These are phyloP conservation scores for Suillus ampliporus DNA, from an alignment of 768 basidiomycete species.

Conservation along the genomic window DNA sequence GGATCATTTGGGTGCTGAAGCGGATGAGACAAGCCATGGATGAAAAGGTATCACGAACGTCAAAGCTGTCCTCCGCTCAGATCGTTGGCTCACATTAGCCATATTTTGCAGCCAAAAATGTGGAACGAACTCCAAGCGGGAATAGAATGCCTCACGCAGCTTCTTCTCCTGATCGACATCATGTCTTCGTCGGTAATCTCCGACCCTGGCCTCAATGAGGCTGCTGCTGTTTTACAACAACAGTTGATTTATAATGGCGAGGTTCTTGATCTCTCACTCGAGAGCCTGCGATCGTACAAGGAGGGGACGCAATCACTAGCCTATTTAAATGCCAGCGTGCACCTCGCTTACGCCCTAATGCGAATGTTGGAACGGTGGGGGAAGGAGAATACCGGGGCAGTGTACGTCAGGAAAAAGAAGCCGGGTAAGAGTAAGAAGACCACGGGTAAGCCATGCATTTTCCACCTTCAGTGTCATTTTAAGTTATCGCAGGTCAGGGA, in stretches of 20 bases:
- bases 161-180: conserved; percentile 85
- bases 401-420: conserved; percentile 78
- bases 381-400: conserved; percentile 65
- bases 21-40: conserved; percentile 90
- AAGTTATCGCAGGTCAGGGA: conserved; percentile 38
- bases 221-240: conserved; percentile 81
- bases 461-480: conserved; percentile 13
- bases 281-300: conserved; percentile 78
- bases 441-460: conserved; percentile 44
- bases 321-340: conserved; percentile 87
- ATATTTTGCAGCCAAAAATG: conserved; percentile 71
- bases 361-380: conserved; percentile 90
- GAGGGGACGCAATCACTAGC: conserved; percentile 77
- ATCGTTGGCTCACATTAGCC: conserved; percentile 15
- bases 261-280: conserved; percentile 85
- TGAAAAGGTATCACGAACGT: conserved; percentile 69
- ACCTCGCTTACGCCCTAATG: conserved; percentile 85
- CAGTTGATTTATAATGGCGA: conserved; percentile 97
- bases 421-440: conserved; percentile 58
- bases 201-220: conserved; percentile 60
- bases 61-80: conserved; percentile 12
- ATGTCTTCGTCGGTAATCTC: conserved; percentile 64
- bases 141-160: conserved; percentile 91
- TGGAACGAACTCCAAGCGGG: conserved; percentile 97
- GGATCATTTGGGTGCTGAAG: conserved; percentile 90